Conservation (phyloP, 2,329 filamentous ascomycete genomes). For the Venturia carpophila region DNA sequence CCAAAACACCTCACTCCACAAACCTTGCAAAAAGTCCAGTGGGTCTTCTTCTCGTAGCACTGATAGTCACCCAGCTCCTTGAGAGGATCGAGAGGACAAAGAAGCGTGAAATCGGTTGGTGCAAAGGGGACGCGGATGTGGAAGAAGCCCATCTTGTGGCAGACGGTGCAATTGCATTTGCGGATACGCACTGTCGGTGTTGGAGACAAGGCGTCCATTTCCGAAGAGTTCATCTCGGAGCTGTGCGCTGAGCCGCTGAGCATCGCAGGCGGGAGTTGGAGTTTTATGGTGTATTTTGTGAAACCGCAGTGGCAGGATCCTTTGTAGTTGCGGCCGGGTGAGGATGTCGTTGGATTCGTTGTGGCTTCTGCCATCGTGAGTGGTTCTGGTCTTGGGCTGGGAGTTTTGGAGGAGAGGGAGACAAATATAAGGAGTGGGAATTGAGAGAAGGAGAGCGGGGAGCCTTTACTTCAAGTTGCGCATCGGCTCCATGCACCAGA, state of each 20-base stretch:
- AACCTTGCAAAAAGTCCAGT: conserved; percentile 41
- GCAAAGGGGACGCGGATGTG: conserved; percentile 36
- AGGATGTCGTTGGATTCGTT: conserved; percentile 22
- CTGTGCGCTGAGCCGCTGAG: neutral
- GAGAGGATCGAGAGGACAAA: conserved; percentile 35
- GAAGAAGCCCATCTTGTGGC: conserved; percentile 42
- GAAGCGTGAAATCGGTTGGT: conserved; percentile 40
- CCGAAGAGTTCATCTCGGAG: neutral
- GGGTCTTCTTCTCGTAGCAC: neutral
- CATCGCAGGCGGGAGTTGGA: conserved; percentile 35
- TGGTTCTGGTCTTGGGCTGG: neutral
- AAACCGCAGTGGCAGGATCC: conserved; percentile 44
- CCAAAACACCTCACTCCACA: conserved; percentile 42
- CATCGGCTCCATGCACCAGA: neutral
- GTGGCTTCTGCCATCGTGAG: conserved; percentile 22
- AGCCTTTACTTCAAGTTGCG: neutral
- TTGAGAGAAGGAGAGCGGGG: neutral
- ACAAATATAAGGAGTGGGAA: neutral
- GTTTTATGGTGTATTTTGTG: conserved; percentile 37
- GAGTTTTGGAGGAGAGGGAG: neutral
- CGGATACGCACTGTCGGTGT: conserved; percentile 26
- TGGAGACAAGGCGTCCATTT: conserved; percentile 9
- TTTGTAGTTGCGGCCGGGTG: conserved; percentile 20
- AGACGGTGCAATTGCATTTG: conserved; percentile 44
- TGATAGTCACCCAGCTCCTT: conserved; percentile 14